phyloP scores from a whole-genome alignment of 1,139 yeast species.

The Geotrichum restrictum region DNA sequence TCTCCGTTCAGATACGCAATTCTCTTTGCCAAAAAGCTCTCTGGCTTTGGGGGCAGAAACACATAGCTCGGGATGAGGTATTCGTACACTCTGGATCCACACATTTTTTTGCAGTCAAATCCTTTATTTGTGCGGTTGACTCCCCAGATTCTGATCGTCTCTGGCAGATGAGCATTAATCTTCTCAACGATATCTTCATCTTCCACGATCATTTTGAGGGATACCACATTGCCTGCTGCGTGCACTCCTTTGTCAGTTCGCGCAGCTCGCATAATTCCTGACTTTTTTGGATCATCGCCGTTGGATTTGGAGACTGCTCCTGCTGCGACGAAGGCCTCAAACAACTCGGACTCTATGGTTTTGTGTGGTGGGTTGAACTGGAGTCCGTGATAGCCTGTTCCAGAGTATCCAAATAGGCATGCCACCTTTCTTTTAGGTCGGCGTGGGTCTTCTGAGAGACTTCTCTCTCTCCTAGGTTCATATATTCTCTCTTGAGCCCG shows the following conservation, averaged over 20 bases:
- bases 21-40: constrained; percentile 22
- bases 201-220: constrained; percentile 82
- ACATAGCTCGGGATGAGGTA: constrained; percentile 88
- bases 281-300: constrained; percentile 82
- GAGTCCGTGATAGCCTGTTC: constrained; percentile 97
- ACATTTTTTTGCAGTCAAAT: constrained; percentile 91
- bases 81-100: constrained; percentile 90
- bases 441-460: constrained; percentile 44
- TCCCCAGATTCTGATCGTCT: constrained; percentile 89
- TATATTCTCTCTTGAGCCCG: not conserved
- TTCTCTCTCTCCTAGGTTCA: not conserved
- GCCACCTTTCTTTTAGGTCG: constrained; percentile 87
- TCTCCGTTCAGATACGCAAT: constrained; percentile 10
- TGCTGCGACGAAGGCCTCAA: constrained; percentile 76
- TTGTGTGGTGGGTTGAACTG: constrained; percentile 85
- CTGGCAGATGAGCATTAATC: constrained; percentile 74
- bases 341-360: constrained; percentile 91
- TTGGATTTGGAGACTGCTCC: constrained; percentile 90
- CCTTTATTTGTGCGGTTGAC: constrained; percentile 81
- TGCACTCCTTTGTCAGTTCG: constrained; percentile 98
- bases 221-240: constrained; percentile 94
- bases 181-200: constrained; percentile 54
- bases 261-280: constrained; percentile 92
- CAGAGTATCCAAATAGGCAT: constrained; percentile 91
- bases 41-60: constrained; percentile 80